These are phyloP conservation scores for Tilletia setariae DNA, from an alignment of 1,284 basidiomycete species.

Conservation along the genomic window DNA sequence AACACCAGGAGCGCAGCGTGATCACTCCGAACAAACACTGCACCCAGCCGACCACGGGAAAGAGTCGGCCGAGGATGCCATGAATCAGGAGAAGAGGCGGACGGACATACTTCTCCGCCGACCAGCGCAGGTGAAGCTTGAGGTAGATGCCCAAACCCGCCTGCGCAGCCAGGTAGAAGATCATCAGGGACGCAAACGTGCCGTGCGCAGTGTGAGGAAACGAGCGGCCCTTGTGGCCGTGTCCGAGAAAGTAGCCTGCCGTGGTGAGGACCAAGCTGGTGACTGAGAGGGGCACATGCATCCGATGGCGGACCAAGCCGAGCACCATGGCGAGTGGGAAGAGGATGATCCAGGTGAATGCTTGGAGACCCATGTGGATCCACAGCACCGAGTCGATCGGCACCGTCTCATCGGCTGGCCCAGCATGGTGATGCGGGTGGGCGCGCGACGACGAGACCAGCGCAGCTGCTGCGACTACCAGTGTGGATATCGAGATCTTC, in stretches of 20 bases:
- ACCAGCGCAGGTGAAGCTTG: slow-evolving; percentile 76
- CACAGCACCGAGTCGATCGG: slow-evolving; percentile 50
- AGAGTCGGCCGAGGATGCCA: slow-evolving; percentile 76
- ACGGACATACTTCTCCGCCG: slow-evolving; percentile 65
- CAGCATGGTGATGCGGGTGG: slow-evolving; percentile 4
- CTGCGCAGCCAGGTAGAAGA: slow-evolving; percentile 59
- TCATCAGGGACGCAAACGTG: slow-evolving; percentile 40
- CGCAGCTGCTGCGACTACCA: too few species aligned
- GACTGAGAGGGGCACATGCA: slow-evolving; percentile 47
- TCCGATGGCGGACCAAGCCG: slow-evolving; percentile 46
- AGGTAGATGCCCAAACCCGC: slow-evolving; percentile 78
- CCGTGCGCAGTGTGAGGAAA: slow-evolving; percentile 51
- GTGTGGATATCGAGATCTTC: too few species aligned
- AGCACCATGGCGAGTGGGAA: slow-evolving; percentile 52
- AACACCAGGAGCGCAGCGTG: slow-evolving; percentile 60
- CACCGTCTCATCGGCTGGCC: slow-evolving; percentile 22
- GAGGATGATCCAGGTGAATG: slow-evolving; percentile 42
- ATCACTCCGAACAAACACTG: slow-evolving; percentile 47
- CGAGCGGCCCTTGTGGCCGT: slow-evolving; percentile 42
- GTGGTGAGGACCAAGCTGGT: slow-evolving; percentile 39
- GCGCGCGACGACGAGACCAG: background rate
- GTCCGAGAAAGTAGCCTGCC: slow-evolving; percentile 46
- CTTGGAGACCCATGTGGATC: slow-evolving; percentile 48
- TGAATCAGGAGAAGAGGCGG: slow-evolving; percentile 73
- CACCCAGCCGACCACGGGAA: slow-evolving; percentile 74